Evolutionary conservation across 139 green algal species (phyloP).

Genomic region (Coelastrella sp.): DNA sequence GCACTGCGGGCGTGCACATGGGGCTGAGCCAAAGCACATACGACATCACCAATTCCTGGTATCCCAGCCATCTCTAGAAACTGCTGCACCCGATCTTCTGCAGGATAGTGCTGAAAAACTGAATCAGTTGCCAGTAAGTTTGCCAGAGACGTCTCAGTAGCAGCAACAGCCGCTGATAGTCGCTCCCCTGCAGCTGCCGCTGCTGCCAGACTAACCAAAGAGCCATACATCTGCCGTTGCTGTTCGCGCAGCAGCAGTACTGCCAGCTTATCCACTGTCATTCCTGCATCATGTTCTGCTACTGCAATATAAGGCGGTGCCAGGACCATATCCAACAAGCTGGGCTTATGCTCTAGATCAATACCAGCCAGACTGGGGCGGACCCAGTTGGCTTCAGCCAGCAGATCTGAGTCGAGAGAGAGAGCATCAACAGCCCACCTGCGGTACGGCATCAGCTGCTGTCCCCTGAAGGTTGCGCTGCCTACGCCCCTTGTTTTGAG

Average conservation of each 20-base stretch:
- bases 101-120: neutral
- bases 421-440: neutral
- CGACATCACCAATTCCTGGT: neutral
- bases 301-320: neutral
- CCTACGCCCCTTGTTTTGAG: neutral
- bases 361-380: neutral
- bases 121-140: neutral
- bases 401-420: neutral
- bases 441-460: conserved; percentile 7
- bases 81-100: neutral
- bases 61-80: neutral
- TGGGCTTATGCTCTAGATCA: conserved; percentile 6
- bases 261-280: neutral
- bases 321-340: neutral
- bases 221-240: neutral
- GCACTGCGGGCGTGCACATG: neutral
- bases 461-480: no score
- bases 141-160: neutral
- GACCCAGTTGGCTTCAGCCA: neutral
- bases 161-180: neutral
- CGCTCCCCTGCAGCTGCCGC: neutral
- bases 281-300: conserved; percentile 26
- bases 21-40: neutral
- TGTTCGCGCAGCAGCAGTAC: neutral
- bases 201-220: neutral